Conservation (phyloP, 176 grass and related monocot genomes). For the Musa troglodytarum region DNA sequence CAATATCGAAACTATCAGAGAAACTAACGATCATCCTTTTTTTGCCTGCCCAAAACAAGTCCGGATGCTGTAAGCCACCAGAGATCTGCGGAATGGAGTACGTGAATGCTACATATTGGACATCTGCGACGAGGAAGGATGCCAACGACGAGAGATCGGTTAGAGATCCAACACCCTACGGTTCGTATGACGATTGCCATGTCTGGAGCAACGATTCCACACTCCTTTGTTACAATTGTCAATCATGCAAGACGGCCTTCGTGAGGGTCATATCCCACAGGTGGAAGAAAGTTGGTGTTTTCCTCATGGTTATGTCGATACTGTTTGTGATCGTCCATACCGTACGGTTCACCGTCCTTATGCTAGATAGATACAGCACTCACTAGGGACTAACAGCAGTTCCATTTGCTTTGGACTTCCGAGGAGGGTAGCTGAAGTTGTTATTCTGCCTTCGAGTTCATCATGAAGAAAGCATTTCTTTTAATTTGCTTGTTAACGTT, state of each 20-base stretch:
- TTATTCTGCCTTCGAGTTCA: too few relatives aligned
- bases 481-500: too few relatives aligned
- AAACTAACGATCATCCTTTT: too few relatives aligned
- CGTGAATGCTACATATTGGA: slow-evolving; percentile 7
- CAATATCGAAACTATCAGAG: too few relatives aligned
- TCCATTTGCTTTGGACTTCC: too few relatives aligned
- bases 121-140: background rate
- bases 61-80: slow-evolving; percentile 2
- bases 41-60: background rate
- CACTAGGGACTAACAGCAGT: background rate
- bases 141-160: too few relatives aligned
- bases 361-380: background rate
- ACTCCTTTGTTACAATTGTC: background rate
- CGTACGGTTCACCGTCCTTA: background rate
- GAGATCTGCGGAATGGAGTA: slow-evolving; percentile 5
- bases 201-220: background rate
- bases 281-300: background rate
- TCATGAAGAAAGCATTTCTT: too few relatives aligned
- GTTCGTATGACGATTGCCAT: background rate
- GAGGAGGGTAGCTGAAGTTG: too few relatives aligned
- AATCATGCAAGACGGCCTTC: background rate
- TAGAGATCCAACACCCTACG: background rate
- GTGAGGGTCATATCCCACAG: background rate
- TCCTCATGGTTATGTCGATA: background rate
- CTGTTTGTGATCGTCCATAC: background rate